Conservation (phyloP, 495 filamentous ascomycete genomes). For the Achaetomiella virescens region DNA sequence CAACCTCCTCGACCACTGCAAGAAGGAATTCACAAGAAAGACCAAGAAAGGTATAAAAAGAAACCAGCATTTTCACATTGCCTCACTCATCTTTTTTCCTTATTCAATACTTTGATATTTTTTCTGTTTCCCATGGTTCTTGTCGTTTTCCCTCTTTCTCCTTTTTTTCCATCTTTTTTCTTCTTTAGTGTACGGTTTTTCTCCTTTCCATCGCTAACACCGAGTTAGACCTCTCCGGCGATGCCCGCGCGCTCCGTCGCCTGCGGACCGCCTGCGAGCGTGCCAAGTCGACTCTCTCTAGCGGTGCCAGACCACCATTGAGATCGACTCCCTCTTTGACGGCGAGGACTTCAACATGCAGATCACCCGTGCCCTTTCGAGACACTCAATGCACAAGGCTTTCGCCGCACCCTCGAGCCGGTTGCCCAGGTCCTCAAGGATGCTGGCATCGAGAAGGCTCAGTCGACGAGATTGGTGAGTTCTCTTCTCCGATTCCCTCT, state of each 20-base stretch:
- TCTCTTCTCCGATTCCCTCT: no score
- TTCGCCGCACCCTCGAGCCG: slow-evolving; percentile 92
- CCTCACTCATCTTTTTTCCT: neutral
- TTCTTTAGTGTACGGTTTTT: neutral
- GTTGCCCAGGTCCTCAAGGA: slow-evolving; percentile 99
- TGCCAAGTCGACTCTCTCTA: slow-evolving; percentile 97
- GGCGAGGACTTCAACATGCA: slow-evolving; percentile 97
- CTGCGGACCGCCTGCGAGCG: slow-evolving; percentile 98
- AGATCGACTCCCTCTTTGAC: slow-evolving; percentile 98
- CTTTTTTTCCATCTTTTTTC: neutral
- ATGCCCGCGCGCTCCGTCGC: slow-evolving; percentile 94
- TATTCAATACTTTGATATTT: neutral
- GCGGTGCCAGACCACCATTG: slow-evolving; percentile 96
- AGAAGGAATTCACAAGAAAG: slow-evolving; percentile 87
- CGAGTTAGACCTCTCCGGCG: slow-evolving; percentile 58
- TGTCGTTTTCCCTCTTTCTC: neutral
- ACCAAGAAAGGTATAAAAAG: slow-evolving; percentile 55
- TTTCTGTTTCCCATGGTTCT: neutral
- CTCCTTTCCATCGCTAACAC: neutral
- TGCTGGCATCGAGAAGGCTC: slow-evolving; percentile 87
- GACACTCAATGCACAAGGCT: slow-evolving; percentile 95
- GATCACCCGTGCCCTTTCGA: slow-evolving; percentile 99
- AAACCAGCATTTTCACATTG: no score
- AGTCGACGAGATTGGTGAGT: slow-evolving; percentile 98
- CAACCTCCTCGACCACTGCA: slow-evolving; percentile 94